These are phyloP conservation scores for Cystobasidium tubakii DNA, from an alignment of 768 basidiomycete genomes.

Conservation along the genomic window DNA sequence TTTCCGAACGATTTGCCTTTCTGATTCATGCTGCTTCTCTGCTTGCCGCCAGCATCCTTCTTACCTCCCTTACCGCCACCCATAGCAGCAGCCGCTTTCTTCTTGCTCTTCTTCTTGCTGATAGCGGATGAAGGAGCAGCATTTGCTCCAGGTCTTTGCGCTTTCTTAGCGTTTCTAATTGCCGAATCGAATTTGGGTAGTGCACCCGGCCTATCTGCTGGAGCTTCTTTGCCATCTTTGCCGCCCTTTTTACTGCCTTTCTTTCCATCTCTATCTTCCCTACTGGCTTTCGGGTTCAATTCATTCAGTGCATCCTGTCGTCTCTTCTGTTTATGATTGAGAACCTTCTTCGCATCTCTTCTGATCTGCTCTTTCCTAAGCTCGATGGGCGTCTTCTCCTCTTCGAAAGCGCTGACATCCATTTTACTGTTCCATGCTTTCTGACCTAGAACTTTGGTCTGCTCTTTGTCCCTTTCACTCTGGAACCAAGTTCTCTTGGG, in stretches of 20 bases:
- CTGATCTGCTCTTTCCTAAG: not conserved
- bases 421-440: constrained; percentile 12
- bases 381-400: not conserved
- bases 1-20: not conserved
- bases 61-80: not conserved
- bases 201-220: not conserved
- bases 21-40: not conserved
- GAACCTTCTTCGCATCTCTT: constrained; percentile 9
- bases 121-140: not conserved
- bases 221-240: not conserved
- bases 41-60: not conserved
- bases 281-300: not conserved
- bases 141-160: constrained; percentile 3
- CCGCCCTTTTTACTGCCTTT: not conserved
- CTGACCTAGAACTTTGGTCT: constrained; percentile 56
- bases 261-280: not conserved
- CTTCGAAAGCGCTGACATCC: not conserved
- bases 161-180: constrained; percentile 3
- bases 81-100: not conserved
- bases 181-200: not conserved
- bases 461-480: constrained; percentile 70
- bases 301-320: constrained; percentile 38
- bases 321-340: constrained; percentile 39
- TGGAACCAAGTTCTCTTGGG: constrained; percentile 99
- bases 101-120: not conserved